A percentile compares a stretch with the other conserved stretches of the same genome.
Conservation (phyloP, 208 protist species). For the Zelonia costaricensis region DNA sequence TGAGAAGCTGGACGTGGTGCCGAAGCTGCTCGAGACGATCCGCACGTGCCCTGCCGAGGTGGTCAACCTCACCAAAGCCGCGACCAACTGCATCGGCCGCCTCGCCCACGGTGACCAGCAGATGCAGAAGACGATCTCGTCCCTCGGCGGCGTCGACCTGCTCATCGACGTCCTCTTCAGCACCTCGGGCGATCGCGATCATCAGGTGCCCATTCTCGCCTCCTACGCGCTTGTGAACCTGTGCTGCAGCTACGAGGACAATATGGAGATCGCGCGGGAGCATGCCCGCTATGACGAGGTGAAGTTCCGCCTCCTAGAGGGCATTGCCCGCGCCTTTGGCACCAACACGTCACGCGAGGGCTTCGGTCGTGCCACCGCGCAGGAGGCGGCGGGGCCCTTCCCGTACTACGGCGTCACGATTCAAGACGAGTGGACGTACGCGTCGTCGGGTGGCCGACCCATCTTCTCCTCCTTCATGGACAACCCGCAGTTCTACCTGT, state of each 20-base stretch:
- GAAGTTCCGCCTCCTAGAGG: constrained; percentile 88
- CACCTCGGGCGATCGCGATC: constrained; percentile 77
- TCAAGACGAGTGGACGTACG: constrained; percentile 70
- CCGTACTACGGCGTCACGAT: constrained; percentile 91
- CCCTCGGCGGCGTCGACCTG: constrained; percentile 77
- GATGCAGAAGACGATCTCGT: constrained; percentile 80
- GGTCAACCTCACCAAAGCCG: constrained; percentile 86
- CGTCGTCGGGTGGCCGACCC: constrained; percentile 79
- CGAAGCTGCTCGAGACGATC: constrained; percentile 88
- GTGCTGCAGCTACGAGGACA: constrained; percentile 84
- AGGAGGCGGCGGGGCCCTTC: constrained; percentile 73
- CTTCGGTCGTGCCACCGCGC: constrained; percentile 79
- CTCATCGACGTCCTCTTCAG: constrained; percentile 91
- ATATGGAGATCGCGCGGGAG: constrained; percentile 70
- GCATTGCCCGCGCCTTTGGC: constrained; percentile 85
- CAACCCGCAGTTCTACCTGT: constrained; percentile 91
- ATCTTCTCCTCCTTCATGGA: constrained; percentile 93
- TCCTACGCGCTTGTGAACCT: constrained; percentile 91
- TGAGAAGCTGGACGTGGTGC: constrained; percentile 72
- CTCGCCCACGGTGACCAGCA: constrained; percentile 79
- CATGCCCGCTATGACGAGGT: constrained; percentile 82
- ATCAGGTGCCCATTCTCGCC: constrained; percentile 89
- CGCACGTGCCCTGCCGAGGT: constrained; percentile 85
- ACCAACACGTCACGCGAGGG: constrained; percentile 82
- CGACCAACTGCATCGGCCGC: constrained; percentile 86